Base-by-base conservation (phyloP, 2,329 filamentous ascomycete genomes). In the Apiospora saccharicola region DNA sequence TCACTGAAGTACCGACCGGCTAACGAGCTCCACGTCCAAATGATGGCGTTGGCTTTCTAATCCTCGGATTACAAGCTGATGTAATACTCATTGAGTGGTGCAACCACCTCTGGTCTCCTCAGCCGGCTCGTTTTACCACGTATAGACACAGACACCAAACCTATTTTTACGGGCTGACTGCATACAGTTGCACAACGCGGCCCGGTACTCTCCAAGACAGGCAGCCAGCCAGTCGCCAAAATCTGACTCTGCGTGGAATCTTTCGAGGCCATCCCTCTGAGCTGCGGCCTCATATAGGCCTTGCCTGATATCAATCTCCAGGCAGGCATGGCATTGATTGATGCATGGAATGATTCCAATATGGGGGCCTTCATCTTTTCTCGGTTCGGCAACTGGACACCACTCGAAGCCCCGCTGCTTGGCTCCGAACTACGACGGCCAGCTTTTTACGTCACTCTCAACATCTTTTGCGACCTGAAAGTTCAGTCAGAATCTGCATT, bases 31-130 rank as follows among this genome's bases (percentile, higher is more conserved):
- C 57, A 41, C 57, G 30, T 37, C 57, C 34, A 22, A 64, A 64
- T 22, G 34, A 24, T 41, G 57, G 30, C 57, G 57, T 41, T 64
- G 57, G 19, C 57, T 64, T 41, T 14, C 57, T 41, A 64, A 34
- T 41, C 8, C 57, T n/a, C 41, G 57, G 57, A n/a, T 41, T 64
- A 41, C 34, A 64, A 64, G 57, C 57, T 64, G 57, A 41, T 64
- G 57, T 64, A 64, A 64, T 41, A n/a, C 57, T 64, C 22, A n/a
- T 13, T 14, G 57, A 64, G 30, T 64, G 57, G 10, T 24, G 57
- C 57, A 41, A 14, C 57, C 16, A 14, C 57, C 16, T 30, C n/a
- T 30, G 30, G 8, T 37, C 16, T 61, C 37, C 26, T 61, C 53
- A 61, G 53, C 53, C 53, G 30, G 30, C 14, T 16, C 4, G 16